These are phyloP conservation scores for Rutidosis leptorrhynchoides DNA, from an alignment of 129 eudicot genomes.

Conservation along the genomic window DNA sequence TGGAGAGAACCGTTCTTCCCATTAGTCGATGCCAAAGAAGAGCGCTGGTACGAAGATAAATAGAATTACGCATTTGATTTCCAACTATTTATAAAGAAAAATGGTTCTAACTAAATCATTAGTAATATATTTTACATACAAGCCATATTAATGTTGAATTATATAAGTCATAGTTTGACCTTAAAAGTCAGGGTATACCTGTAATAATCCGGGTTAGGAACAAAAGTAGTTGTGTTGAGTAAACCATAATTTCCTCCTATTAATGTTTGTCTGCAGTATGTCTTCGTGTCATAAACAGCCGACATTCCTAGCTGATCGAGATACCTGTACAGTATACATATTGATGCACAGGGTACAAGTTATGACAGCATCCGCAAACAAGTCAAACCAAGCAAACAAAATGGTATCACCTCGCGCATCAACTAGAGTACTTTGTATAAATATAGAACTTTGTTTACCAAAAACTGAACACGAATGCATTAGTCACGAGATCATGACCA, in stretches of 20 bases:
- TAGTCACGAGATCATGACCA: slow-evolving; percentile 62
- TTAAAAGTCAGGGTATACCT: slow-evolving; percentile 39
- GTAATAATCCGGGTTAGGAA: slow-evolving; percentile 86
- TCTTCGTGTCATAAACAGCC: slow-evolving; percentile 53
- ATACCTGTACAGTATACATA: slow-evolving; percentile 45
- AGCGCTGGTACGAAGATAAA: slow-evolving; percentile 47
- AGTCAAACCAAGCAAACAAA: not conserved
- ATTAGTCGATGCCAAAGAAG: slow-evolving; percentile 87
- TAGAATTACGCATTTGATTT: not conserved
- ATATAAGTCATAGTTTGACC: slow-evolving; percentile 13
- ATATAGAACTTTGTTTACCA: slow-evolving; percentile 41
- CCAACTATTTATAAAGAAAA: not conserved
- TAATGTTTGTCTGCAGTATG: slow-evolving; percentile 77
- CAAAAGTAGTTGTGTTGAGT: slow-evolving; percentile 65
- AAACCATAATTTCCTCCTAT: slow-evolving; percentile 95
- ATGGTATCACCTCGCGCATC: not conserved
- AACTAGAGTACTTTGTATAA: not conserved
- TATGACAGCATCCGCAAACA: not conserved
- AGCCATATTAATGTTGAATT: not conserved
- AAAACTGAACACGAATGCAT: slow-evolving; percentile 71
- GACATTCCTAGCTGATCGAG: slow-evolving; percentile 86
- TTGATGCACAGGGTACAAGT: slow-evolving; percentile 7
- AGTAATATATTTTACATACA: not conserved
- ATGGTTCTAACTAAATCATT: not conserved
- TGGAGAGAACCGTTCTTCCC: slow-evolving; percentile 67